A percentile compares a stretch with the other conserved stretches of the same genome.
phyloP scores from a whole-genome alignment of 306 rosid species.

The Cicer yamashitae region DNA sequence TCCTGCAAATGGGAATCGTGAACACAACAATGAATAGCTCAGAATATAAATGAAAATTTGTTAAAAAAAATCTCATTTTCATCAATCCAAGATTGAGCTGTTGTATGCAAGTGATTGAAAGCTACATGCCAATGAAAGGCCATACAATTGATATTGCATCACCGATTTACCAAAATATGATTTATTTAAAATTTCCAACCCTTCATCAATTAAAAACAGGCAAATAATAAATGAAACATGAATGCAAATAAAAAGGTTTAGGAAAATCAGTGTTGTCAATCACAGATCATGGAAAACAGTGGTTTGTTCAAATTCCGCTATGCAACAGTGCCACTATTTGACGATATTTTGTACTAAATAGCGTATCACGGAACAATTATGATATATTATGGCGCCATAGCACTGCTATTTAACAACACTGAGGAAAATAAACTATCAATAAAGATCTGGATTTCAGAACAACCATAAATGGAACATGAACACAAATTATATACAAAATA shows the following conservation, averaged over 20 bases:
- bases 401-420: no score
- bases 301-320: no score
- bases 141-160: slow-evolving; percentile 26
- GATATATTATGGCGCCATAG: no score
- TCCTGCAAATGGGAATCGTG: slow-evolving; percentile 60
- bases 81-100: slow-evolving; percentile 2
- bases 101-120: slow-evolving; percentile 10
- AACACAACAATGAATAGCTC: slow-evolving; percentile 32
- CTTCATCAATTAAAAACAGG: slow-evolving; percentile 8
- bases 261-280: no score
- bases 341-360: no score
- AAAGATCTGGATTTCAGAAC: slow-evolving; percentile 27
- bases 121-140: slow-evolving; percentile 12
- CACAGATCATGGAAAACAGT: no score
- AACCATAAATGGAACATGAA: slow-evolving; percentile 8
- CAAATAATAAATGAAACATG: neutral
- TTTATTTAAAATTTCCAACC: slow-evolving; percentile 23
- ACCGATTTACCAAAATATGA: slow-evolving; percentile 4
- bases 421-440: neutral
- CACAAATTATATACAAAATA: neutral
- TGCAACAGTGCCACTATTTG: no score
- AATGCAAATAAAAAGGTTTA: slow-evolving; percentile 25
- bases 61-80: neutral
- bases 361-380: no score
- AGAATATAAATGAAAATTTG: slow-evolving; percentile 14